A percentile compares a stretch with the other conserved stretches of the same genome.
These are phyloP conservation scores for Coprinopsis cinerea DNA, from an alignment of 768 basidiomycete genomes.

Conservation along the genomic window DNA sequence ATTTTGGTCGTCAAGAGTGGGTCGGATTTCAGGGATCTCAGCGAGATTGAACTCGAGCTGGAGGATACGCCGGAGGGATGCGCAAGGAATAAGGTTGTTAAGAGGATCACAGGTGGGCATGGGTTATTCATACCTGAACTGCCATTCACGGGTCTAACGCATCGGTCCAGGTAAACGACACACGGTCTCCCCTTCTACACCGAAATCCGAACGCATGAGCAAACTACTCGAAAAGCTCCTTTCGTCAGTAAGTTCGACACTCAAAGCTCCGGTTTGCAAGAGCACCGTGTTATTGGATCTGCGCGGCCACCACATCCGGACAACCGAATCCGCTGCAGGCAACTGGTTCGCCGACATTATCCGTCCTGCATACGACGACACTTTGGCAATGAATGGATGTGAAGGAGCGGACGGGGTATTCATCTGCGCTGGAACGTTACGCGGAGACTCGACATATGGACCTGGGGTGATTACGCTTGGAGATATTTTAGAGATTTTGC, in stretches of 20 bases:
- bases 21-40: slow-evolving; percentile 84
- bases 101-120: slow-evolving; percentile 49
- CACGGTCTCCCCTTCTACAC: slow-evolving; percentile 50
- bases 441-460: slow-evolving; percentile 82
- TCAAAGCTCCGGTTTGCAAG: slow-evolving; percentile 74
- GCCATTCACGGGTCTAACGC: not conserved
- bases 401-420: slow-evolving; percentile 76
- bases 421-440: slow-evolving; percentile 76
- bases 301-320: slow-evolving; percentile 69
- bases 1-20: slow-evolving; percentile 80
- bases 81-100: slow-evolving; percentile 61
- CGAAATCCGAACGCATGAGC: slow-evolving; percentile 48
- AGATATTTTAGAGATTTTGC: slow-evolving; percentile 83
- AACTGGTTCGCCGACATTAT: slow-evolving; percentile 88
- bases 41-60: slow-evolving; percentile 64
- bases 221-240: slow-evolving; percentile 58
- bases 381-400: slow-evolving; percentile 47
- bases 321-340: slow-evolving; percentile 63
- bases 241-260: slow-evolving; percentile 58
- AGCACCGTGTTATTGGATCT: slow-evolving; percentile 64
- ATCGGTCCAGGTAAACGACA: slow-evolving; percentile 56
- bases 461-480: slow-evolving; percentile 78
- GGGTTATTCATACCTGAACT: not conserved
- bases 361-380: slow-evolving; percentile 76
- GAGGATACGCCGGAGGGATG: slow-evolving; percentile 53